Conservation (phyloP, 2,329 filamentous ascomycete genomes). For the Stemphylium beticola region DNA sequence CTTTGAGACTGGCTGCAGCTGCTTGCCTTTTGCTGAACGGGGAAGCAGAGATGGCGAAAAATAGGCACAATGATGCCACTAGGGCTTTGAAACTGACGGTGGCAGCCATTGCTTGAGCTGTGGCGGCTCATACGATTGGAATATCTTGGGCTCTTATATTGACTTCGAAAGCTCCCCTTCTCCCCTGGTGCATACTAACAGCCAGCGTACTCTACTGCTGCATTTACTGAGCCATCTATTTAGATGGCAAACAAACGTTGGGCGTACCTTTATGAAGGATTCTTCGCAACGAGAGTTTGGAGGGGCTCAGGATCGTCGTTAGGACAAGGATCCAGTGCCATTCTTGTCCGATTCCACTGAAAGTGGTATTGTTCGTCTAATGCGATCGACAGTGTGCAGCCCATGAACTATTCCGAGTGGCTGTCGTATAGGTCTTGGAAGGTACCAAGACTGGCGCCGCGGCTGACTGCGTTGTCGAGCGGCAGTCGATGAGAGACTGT, state of each 20-base stretch:
- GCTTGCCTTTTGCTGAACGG: conserved; percentile 28
- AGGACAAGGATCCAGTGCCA: conserved; percentile 1
- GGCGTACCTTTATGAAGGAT: not conserved
- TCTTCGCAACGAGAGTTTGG: not conserved
- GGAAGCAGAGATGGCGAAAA: conserved; percentile 25
- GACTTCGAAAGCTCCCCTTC: not conserved
- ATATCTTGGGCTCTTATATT: conserved; percentile 4
- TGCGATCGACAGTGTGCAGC: not conserved
- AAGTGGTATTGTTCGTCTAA: not conserved
- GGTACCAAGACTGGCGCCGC: not conserved
- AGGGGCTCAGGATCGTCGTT: not conserved
- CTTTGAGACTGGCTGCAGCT: conserved; percentile 26
- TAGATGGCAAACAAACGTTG: conserved; percentile 5
- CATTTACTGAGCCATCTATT: conserved; percentile 7
- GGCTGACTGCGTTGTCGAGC: not conserved
- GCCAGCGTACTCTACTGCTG: conserved; percentile 1
- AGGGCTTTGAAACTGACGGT: conserved; percentile 25
- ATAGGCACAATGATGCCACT: conserved; percentile 31
- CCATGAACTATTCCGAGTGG: not conserved
- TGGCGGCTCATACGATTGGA: not conserved
- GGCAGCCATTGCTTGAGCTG: conserved; percentile 28
- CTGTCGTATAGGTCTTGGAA: not conserved
- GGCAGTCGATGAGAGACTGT: not conserved
- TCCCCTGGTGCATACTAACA: not conserved
- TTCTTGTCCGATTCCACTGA: not conserved